These are phyloP conservation scores for Heterobasidion parviporum DNA, from an alignment of 1,284 basidiomycete species.

Conservation along the genomic window DNA sequence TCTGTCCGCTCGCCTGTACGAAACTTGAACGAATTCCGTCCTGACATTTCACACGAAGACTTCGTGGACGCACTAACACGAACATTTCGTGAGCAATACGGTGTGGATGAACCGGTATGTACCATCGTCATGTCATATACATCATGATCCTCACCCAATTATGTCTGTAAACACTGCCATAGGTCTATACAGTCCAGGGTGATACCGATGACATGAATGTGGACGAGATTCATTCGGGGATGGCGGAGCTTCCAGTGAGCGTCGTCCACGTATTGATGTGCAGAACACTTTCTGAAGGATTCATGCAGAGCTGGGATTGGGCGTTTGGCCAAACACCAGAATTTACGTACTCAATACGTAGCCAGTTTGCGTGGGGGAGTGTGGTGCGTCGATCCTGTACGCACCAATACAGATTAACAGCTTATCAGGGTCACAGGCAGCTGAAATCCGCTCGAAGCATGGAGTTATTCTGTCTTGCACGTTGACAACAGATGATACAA, in stretches of 20 bases:
- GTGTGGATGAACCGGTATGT: slow-evolving; percentile 35
- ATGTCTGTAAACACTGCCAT: background rate
- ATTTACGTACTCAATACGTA: slow-evolving; percentile 59
- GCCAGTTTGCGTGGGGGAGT: slow-evolving; percentile 50
- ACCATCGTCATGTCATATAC: background rate
- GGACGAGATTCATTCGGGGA: slow-evolving; percentile 56
- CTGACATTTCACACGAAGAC: slow-evolving; percentile 50
- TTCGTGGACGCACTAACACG: slow-evolving; percentile 70
- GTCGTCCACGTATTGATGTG: background rate
- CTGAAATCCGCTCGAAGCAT: slow-evolving; percentile 49
- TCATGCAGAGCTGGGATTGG: slow-evolving; percentile 83
- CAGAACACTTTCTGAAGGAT: no score
- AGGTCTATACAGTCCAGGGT: slow-evolving; percentile 34
- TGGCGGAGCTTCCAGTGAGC: slow-evolving; percentile 64
- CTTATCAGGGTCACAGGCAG: slow-evolving; percentile 25
- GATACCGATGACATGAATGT: slow-evolving; percentile 35
- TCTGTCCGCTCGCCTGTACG: slow-evolving; percentile 91
- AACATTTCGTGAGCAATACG: slow-evolving; percentile 67
- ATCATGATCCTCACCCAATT: background rate
- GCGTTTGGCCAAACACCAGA: slow-evolving; percentile 91
- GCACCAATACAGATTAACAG: background rate
- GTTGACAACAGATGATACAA: slow-evolving; percentile 19
- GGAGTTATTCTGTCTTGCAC: slow-evolving; percentile 49
- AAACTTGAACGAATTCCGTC: slow-evolving; percentile 63
- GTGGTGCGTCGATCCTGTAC: slow-evolving; percentile 35